Evolutionary conservation across 1,284 basidiomycete genomes (phyloP), one percentile per base, ranked within the genome.

Genomic region (Sphagnurus paluster): DNA sequence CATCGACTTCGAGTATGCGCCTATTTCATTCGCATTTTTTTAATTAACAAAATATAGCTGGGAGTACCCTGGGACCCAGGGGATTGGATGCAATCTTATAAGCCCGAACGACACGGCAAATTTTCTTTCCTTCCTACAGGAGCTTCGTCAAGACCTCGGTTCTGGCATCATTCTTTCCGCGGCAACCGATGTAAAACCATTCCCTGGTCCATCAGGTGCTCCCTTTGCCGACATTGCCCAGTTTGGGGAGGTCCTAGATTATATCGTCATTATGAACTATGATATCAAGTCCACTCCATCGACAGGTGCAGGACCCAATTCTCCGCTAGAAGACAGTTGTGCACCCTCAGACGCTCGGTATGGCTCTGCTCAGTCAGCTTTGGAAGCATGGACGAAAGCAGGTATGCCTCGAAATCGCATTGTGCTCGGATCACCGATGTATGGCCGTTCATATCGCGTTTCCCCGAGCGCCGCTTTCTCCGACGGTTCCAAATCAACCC

Each of bases 221-320:
- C 82, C 89, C 0, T 68, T 82, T 46, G 64, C 66, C 2, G 76
- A 93, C 61, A 79, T 94, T 13, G 79, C 81, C 4, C 77, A 55
- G 1, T 95, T 90, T 58, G 83, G 83, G 5, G 56, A 76, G 32
- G 75, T 83, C 16, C 75, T 96, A 28, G 90, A 95, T 63, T 90
- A 83, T 71, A 82, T 95, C 50, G 56, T 83, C 39, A 75, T 94
- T 60, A 95, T 95, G 91, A 90, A 90, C 70, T 94, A 94, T 68
- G 92, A 94, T 61, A 72, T 92, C 49, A 84, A 76, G 69, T 64
- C 67, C 77, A 85, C 54, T 68, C 75, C 59, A 67, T 75, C 67
- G 25, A 52, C 57, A 9, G 66, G 72, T 24, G 76, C 76, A 11
- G 90, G 91, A 4, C 80, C 93, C n/a, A 91, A 93, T 65, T 84